Conservation (phyloP, 2,329 filamentous ascomycete genomes). For the Cladorrhinum sp. region DNA sequence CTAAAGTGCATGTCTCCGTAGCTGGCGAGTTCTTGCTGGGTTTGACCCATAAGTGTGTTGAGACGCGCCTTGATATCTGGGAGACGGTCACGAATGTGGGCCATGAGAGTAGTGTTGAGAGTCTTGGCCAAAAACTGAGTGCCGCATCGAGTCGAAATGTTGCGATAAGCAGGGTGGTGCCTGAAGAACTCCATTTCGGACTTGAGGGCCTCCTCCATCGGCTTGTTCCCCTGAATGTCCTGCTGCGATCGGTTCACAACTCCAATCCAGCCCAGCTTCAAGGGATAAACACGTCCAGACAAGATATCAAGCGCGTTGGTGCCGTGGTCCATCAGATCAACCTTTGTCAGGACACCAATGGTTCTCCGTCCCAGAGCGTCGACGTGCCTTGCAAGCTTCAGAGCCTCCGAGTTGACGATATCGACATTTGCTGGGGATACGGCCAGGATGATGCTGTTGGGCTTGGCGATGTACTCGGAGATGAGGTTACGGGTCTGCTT, state of each 20-base stretch:
- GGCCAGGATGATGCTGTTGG: slow-evolving; percentile 95
- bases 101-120: slow-evolving; percentile 91
- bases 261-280: slow-evolving; percentile 97
- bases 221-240: slow-evolving; percentile 93
- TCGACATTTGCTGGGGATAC: slow-evolving; percentile 98
- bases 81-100: slow-evolving; percentile 89
- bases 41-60: slow-evolving; percentile 99
- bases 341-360: slow-evolving; percentile 93
- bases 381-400: slow-evolving; percentile 95
- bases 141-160: slow-evolving; percentile 89
- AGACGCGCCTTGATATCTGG: slow-evolving; percentile 97
- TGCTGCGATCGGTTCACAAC: slow-evolving; percentile 98
- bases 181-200: slow-evolving; percentile 93
- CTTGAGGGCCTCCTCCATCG: slow-evolving; percentile 86
- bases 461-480: slow-evolving; percentile 97
- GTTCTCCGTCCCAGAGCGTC: slow-evolving; percentile 91
- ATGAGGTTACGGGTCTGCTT: slow-evolving; percentile 97
- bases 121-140: slow-evolving; percentile 94
- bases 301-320: slow-evolving; percentile 97
- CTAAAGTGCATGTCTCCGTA: slow-evolving; percentile 98
- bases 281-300: slow-evolving; percentile 91
- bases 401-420: slow-evolving; percentile 94
- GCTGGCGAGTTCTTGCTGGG: slow-evolving; percentile 94
- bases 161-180: slow-evolving; percentile 94
- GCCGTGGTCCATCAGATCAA: slow-evolving; percentile 98